Conservation (phyloP, 129 eudicot genomes). For the Escallonia rubra region DNA sequence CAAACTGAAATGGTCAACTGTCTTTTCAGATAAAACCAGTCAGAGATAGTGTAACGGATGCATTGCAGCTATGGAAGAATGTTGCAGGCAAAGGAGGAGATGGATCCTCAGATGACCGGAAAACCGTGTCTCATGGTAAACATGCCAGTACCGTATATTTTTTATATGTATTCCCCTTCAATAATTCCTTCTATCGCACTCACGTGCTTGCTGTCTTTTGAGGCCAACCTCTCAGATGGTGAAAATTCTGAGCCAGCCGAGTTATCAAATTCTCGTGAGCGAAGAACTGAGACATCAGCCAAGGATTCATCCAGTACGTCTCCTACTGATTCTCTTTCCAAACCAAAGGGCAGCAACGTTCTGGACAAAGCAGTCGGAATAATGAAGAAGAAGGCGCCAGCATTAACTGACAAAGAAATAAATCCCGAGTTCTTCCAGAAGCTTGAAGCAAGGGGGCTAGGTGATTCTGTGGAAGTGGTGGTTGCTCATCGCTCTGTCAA, state of each 20-base stretch:
- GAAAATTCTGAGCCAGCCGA: conserved; percentile 45
- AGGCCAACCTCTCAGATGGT: conserved; percentile 39
- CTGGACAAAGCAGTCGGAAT: conserved; percentile 69
- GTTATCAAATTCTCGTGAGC: conserved; percentile 35
- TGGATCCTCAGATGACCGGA: conserved; percentile 45
- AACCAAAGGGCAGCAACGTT: conserved; percentile 45
- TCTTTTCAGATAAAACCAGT: conserved; percentile 80
- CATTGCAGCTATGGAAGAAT: conserved; percentile 88
- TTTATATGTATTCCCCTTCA: not conserved
- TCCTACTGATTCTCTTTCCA: conserved; percentile 25
- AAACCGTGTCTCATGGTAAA: conserved; percentile 50
- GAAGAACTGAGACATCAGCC: conserved; percentile 32
- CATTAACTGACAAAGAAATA: conserved; percentile 71
- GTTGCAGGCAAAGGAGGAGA: conserved; percentile 61
- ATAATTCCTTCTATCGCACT: not conserved
- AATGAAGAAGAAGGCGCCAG: conserved; percentile 77
- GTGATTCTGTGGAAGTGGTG: conserved; percentile 86
- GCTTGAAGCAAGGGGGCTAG: conserved; percentile 70
- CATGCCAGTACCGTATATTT: not conserved
- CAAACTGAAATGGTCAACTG: not conserved
- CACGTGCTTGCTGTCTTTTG: not conserved
- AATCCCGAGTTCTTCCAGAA: conserved; percentile 92
- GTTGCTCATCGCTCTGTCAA: conserved; percentile 73
- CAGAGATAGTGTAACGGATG: conserved; percentile 86
- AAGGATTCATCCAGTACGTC: conserved; percentile 42